phyloP scores from a whole-genome alignment of 345 rosid species.

The Eucalyptus curtisii region DNA sequence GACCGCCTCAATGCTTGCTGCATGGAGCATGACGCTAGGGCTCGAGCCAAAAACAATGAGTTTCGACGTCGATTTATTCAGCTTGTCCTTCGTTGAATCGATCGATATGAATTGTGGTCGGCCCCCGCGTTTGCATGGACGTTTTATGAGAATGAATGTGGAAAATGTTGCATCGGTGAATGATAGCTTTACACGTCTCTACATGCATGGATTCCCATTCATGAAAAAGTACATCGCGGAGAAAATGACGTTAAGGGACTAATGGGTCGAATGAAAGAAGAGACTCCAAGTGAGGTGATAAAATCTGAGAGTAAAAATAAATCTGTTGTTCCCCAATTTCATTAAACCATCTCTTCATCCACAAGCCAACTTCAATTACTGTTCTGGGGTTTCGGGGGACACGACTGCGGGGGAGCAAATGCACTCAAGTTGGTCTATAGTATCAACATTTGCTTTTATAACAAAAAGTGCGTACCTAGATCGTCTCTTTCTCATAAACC shows the following conservation, averaged over 20 bases:
- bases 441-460: too few species aligned
- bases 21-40: conserved; percentile 83
- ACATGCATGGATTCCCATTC: not conserved
- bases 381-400: not conserved
- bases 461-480: too few species aligned
- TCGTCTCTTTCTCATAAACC: too few species aligned
- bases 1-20: conserved; percentile 81
- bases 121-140: not conserved
- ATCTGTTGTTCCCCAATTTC: not conserved
- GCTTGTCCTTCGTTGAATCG: not conserved
- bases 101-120: not conserved
- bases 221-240: not conserved
- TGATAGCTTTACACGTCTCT: not conserved
- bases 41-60: conserved; percentile 61
- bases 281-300: not conserved
- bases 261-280: not conserved
- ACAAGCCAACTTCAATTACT: not conserved
- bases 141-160: not conserved
- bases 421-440: not conserved
- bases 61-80: not conserved
- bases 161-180: not conserved
- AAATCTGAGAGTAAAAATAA: not conserved
- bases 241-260: not conserved
- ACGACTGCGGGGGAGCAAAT: not conserved
- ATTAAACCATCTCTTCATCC: not conserved